Conservation (phyloP, 768 basidiomycete species). For the Gautieria morchelliformis region DNA sequence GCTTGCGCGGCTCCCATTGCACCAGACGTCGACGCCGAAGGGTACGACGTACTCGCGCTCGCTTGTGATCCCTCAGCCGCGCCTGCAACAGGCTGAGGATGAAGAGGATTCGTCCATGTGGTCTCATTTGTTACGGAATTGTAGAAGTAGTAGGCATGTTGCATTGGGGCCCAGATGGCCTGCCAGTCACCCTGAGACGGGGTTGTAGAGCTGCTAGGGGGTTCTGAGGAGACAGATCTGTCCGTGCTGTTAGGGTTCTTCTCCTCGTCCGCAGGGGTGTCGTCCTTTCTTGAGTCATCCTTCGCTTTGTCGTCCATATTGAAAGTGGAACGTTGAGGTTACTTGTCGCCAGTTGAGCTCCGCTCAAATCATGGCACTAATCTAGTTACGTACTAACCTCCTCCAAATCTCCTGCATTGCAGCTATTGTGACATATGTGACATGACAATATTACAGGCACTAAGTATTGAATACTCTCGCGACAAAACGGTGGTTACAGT, state of each 20-base stretch:
- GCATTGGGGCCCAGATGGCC: conserved; percentile 67
- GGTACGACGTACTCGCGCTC: conserved; percentile 12
- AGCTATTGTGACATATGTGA: no score
- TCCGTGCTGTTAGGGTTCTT: neutral
- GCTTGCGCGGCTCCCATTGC: conserved; percentile 41
- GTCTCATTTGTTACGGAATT: conserved; percentile 69
- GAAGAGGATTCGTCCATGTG: conserved; percentile 75
- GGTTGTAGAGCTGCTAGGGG: conserved; percentile 10
- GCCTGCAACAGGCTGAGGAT: conserved; percentile 20
- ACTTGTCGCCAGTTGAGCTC: no score
- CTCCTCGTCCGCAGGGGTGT: neutral
- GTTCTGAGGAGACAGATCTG: conserved; percentile 1
- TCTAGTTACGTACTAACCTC: no score
- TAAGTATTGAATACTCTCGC: no score
- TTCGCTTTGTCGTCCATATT: neutral
- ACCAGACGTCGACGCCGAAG: conserved; percentile 17
- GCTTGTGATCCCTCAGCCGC: conserved; percentile 16
- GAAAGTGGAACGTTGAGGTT: no score
- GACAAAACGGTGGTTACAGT: no score
- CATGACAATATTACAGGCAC: no score
- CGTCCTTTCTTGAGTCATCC: neutral
- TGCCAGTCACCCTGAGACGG: conserved; percentile 49
- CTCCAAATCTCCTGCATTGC: no score
- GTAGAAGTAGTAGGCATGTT: conserved; percentile 81
- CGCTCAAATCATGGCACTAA: no score